Base-by-base conservation (phyloP, 192 early-diverging fungal genomes). In the Backusella westeae region DNA sequence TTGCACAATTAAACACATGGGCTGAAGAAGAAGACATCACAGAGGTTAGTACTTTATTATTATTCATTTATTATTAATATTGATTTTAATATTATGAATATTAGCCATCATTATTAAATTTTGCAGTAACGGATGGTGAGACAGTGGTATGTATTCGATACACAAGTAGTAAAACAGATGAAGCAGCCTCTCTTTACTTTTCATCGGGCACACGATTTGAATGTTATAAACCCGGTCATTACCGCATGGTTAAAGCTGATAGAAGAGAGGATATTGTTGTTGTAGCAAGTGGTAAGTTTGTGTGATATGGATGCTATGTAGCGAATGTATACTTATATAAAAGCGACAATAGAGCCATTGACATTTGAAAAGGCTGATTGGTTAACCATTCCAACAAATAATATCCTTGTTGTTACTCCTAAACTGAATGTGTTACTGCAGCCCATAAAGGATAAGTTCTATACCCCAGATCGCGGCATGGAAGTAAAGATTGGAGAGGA, bases 301-400 rank as follows among this genome's bases (percentile, higher is more conserved):
- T 36, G 7, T 26, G 36, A 26, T 66, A 12, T 46, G 42, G 1
- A 68, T 69, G 12, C 2, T 63, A 14, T 32, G 52, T 39, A 5
- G 1, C 5, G 0, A 21, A 63, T 29, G 7, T 68, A 14, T 74
- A 63, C n/a, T 73, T 15, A 69, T 71, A 15, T 39, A 46, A 26
- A 19, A 42, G 38, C 12, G 32, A 35, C 52, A 19, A 26, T 69
- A 82, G 93, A 94, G 76, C 93, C 93, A n/a, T 75, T 94, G 44
- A 94, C 93, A 26, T 94, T 91, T 70, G 92, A 93, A 75, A 89
- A 90, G 72, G 89, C 91, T 8, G 93, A 94, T 84, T 94, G 93
- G 93, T 76, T 93, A 74, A 91, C 87, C 35, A 91, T 94, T 56
- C 93, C 93, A 2, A 90, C 90, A 17, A 94, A 94, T 71, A 92